Conservation (phyloP, 106 monocot genomes). For the Ottelia alismoides region DNA sequence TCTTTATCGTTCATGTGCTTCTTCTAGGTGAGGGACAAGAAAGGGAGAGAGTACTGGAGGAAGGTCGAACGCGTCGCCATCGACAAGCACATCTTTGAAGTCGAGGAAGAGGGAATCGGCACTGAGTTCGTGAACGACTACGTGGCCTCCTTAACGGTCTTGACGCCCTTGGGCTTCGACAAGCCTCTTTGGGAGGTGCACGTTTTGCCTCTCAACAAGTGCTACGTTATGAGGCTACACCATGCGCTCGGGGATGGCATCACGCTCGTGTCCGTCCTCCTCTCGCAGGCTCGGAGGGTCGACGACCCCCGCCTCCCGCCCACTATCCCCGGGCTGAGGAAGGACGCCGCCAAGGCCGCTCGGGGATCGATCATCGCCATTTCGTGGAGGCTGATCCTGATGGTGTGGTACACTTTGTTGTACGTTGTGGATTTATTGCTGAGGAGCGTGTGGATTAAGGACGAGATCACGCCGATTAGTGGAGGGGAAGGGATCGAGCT, state of each 20-base stretch:
- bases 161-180: constrained; percentile 1
- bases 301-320: constrained; percentile 10
- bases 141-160: constrained; percentile 9
- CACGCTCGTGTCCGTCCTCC: constrained; percentile 12
- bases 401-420: constrained; percentile 9
- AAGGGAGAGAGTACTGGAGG: constrained; percentile 18
- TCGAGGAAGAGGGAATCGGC: constrained; percentile 9
- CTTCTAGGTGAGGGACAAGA: constrained; percentile 7
- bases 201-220: not conserved
- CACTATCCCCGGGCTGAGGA: constrained; percentile 1
- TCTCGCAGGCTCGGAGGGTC: constrained; percentile 5
- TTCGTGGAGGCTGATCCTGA: constrained; percentile 2
- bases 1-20: not conserved
- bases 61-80: constrained; percentile 3
- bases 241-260: constrained; percentile 23
- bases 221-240: constrained; percentile 12
- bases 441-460: constrained; percentile 8
- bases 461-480: constrained; percentile 12
- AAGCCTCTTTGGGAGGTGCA: constrained; percentile 19
- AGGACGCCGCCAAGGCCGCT: no score
- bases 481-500: constrained; percentile 21
- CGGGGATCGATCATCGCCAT: not conserved
- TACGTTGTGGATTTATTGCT: constrained; percentile 7
- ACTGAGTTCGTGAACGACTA: constrained; percentile 11
- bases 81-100: constrained; percentile 8